Percentiles rank a stretch among this genome's conserved stretches.
Conservation (phyloP, 495 filamentous ascomycete species). For the Barbatosphaeria neglecta region DNA sequence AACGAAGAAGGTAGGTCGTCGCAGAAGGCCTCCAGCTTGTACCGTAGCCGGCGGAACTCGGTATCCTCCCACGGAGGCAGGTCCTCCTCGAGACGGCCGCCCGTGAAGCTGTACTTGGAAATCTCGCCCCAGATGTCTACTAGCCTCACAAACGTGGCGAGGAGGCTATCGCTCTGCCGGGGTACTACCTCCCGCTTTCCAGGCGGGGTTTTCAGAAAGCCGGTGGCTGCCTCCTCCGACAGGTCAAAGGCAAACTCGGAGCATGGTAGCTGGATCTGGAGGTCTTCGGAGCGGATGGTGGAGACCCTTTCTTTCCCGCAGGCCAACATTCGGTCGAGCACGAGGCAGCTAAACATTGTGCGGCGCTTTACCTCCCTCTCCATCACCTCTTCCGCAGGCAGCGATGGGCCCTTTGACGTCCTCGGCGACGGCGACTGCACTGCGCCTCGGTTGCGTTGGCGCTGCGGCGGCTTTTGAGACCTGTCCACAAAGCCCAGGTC, state of each 20-base stretch:
- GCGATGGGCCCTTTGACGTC: constrained; percentile 8
- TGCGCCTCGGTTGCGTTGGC: too few species aligned
- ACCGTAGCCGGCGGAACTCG: constrained; percentile 48
- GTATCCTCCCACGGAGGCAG: constrained; percentile 54
- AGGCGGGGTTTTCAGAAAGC: constrained; percentile 25
- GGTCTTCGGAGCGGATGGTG: constrained; percentile 55
- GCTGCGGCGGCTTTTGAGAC: constrained; percentile 6
- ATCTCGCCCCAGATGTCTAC: constrained; percentile 72
- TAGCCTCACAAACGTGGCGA: constrained; percentile 65
- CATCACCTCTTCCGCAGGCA: constrained; percentile 43
- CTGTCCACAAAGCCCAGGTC: constrained; percentile 55
- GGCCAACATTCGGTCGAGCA: constrained; percentile 68
- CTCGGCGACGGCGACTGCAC: too few species aligned
- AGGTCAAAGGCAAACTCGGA: constrained; percentile 56
- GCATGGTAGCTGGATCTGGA: constrained; percentile 58
- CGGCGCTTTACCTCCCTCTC: constrained; percentile 66
- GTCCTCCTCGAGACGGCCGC: constrained; percentile 51
- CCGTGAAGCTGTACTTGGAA: constrained; percentile 62
- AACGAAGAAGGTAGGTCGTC: constrained; percentile 56
- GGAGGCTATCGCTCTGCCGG: constrained; percentile 56
- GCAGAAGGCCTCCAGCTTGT: constrained; percentile 54
- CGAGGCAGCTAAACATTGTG: constrained; percentile 79
- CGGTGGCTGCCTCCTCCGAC: constrained; percentile 53
- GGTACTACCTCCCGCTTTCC: constrained; percentile 4
- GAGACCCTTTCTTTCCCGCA: constrained; percentile 64